Percentiles rank a stretch among this genome's conserved stretches.
These are phyloP conservation scores for Cryptococcus sp. DNA, from an alignment of 1,284 basidiomycete species.

Conservation along the genomic window DNA sequence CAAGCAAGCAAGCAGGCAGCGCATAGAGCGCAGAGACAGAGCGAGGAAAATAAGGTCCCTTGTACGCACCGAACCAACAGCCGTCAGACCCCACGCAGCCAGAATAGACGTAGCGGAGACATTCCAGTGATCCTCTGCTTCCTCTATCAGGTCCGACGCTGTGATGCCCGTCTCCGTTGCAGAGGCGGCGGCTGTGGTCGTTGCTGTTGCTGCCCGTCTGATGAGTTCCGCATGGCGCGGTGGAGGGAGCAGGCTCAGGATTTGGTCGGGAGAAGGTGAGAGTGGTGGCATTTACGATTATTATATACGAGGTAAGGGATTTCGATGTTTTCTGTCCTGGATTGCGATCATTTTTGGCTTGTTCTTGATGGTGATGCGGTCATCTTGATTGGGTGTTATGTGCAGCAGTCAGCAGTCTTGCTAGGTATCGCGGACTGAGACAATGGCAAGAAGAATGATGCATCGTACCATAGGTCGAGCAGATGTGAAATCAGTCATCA, in stretches of 20 bases:
- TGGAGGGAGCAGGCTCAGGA: neutral
- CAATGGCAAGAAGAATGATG: neutral
- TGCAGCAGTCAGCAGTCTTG: too few relatives aligned
- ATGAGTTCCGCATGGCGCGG: neutral
- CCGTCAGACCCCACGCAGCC: constrained; percentile 25
- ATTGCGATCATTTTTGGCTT: neutral
- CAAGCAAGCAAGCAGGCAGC: neutral
- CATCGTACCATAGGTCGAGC: neutral
- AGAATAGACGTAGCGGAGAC: constrained; percentile 31
- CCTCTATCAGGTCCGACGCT: constrained; percentile 22
- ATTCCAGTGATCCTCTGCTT: constrained; percentile 33
- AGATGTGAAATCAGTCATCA: too few relatives aligned
- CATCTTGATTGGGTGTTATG: neutral
- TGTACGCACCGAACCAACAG: constrained; percentile 18
- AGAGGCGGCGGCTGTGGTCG: constrained; percentile 1
- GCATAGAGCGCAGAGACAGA: constrained; percentile 4
- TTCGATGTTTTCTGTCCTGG: neutral
- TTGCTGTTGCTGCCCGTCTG: constrained; percentile 1
- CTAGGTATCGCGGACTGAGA: neutral
- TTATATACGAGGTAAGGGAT: too few relatives aligned
- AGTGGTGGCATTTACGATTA: too few relatives aligned
- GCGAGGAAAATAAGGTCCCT: constrained; percentile 21
- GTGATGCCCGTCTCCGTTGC: constrained; percentile 14
- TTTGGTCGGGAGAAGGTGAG: neutral
- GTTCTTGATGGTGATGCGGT: neutral